These are phyloP conservation scores for Oenanthe sinensis DNA, from an alignment of 129 eudicot genomes.

Conservation along the genomic window DNA sequence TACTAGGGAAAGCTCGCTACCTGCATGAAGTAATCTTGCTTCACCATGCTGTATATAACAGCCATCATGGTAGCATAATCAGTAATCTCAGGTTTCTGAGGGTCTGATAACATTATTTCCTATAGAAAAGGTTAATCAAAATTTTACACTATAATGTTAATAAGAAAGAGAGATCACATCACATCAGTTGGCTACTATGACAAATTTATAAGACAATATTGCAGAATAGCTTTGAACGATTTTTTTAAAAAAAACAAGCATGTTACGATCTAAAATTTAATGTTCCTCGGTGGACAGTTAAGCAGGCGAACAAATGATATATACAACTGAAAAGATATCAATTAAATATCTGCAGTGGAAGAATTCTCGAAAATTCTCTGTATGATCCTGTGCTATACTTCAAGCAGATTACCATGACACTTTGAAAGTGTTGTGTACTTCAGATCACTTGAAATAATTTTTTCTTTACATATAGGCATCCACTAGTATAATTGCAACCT, in stretches of 20 bases:
- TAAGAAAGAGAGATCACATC: neutral
- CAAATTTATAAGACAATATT: neutral
- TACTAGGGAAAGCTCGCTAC: constrained; percentile 22
- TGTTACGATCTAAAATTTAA: neutral
- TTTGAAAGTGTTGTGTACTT: neutral
- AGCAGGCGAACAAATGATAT: neutral
- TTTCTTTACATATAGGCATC: neutral
- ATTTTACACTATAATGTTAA: neutral
- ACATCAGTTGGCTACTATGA: neutral
- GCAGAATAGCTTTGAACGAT: neutral
- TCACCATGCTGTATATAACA: constrained; percentile 57
- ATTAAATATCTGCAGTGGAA: neutral
- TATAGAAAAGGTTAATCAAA: constrained; percentile 11
- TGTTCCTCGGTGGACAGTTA: neutral
- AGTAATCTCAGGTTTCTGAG: constrained; percentile 23
- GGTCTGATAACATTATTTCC: constrained; percentile 29
- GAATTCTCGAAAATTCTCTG: neutral
- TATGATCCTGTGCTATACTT: neutral
- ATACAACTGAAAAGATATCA: neutral
- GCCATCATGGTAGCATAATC: constrained; percentile 63
- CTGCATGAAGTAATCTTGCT: constrained; percentile 79
- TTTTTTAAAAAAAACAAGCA: neutral
- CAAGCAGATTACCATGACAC: neutral
- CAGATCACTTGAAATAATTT: neutral
- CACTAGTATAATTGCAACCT: neutral